phyloP scores from a whole-genome alignment of 495 filamentous ascomycete species.

The Acidomyces sp. region DNA sequence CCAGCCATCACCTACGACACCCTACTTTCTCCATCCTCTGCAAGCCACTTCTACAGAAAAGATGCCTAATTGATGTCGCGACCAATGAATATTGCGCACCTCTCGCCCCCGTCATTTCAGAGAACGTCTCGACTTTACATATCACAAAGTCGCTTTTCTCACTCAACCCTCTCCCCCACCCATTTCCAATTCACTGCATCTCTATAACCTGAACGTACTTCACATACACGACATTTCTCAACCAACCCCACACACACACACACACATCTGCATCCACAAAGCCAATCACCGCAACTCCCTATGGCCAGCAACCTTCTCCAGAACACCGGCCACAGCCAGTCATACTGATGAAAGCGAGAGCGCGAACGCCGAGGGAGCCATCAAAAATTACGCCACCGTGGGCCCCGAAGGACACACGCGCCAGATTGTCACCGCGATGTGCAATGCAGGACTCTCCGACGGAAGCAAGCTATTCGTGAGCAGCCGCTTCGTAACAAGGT shows the following conservation, averaged over 20 bases:
- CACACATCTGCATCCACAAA: background rate
- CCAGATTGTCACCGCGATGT: conserved; percentile 22
- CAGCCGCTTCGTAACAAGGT: conserved; percentile 10
- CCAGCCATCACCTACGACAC: too few species aligned
- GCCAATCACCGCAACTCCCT: background rate
- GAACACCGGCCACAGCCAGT: background rate
- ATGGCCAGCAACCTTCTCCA: conserved; percentile 5
- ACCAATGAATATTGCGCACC: too few species aligned
- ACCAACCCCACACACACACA: background rate
- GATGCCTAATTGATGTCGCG: too few species aligned
- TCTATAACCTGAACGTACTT: too few species aligned
- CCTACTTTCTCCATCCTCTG: too few species aligned
- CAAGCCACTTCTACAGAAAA: too few species aligned
- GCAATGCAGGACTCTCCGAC: conserved; percentile 24
- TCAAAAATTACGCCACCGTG: conserved; percentile 26
- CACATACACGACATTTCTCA: too few species aligned
- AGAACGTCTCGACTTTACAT: too few species aligned
- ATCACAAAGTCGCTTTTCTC: too few species aligned
- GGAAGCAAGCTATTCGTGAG: conserved; percentile 13
- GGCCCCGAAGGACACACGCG: conserved; percentile 26
- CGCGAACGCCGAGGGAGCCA: conserved; percentile 6
- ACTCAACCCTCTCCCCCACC: too few species aligned
- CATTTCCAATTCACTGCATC: too few species aligned
- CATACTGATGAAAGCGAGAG: conserved; percentile 1
- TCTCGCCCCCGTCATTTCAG: too few species aligned